Evolutionary conservation across 2,329 filamentous ascomycete genomes (phyloP).

Genomic region (Zymoseptoria brevis): DNA sequence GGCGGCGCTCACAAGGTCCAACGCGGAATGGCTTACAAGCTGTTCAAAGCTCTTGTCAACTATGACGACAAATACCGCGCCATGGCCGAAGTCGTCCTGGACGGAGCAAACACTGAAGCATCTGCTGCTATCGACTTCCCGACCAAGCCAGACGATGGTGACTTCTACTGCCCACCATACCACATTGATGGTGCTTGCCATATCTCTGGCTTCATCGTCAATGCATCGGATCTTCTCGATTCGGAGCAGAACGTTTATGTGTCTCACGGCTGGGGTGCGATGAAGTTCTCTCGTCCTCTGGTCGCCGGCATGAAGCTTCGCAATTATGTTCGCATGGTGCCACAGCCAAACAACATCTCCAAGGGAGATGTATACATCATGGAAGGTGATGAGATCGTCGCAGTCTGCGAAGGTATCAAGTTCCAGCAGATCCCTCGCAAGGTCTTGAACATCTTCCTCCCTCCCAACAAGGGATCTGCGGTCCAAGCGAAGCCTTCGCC

Average conservation of each 20-base stretch:
- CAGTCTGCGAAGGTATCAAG: slow-evolving; percentile 53
- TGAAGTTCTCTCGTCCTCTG: slow-evolving; percentile 38
- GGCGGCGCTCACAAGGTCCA: slow-evolving; percentile 66
- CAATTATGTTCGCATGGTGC: slow-evolving; percentile 56
- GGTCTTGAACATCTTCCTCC: slow-evolving; percentile 58
- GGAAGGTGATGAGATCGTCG: slow-evolving; percentile 51
- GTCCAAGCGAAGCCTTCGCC: slow-evolving; percentile 29
- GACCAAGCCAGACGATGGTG: slow-evolving; percentile 45
- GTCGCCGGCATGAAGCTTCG: slow-evolving; percentile 47
- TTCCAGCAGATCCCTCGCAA: slow-evolving; percentile 61
- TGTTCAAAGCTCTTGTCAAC: slow-evolving; percentile 52
- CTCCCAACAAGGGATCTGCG: slow-evolving; percentile 43
- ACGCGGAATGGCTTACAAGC: slow-evolving; percentile 70
- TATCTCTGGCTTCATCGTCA: slow-evolving; percentile 53
- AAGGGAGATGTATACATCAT: slow-evolving; percentile 55
- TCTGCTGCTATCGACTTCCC: slow-evolving; percentile 49
- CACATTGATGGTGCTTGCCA: slow-evolving; percentile 53
- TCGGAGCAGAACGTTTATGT: slow-evolving; percentile 54
- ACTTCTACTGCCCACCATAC: slow-evolving; percentile 52
- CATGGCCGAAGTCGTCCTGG: slow-evolving; percentile 52
- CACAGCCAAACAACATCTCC: slow-evolving; percentile 46
- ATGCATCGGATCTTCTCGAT: slow-evolving; percentile 51
- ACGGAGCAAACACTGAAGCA: slow-evolving; percentile 48
- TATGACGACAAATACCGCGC: slow-evolving; percentile 51
- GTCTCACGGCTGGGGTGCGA: slow-evolving; percentile 54